Conservation (phyloP, 805 yeast species). For the Cyberlindnera subsufficiens region DNA sequence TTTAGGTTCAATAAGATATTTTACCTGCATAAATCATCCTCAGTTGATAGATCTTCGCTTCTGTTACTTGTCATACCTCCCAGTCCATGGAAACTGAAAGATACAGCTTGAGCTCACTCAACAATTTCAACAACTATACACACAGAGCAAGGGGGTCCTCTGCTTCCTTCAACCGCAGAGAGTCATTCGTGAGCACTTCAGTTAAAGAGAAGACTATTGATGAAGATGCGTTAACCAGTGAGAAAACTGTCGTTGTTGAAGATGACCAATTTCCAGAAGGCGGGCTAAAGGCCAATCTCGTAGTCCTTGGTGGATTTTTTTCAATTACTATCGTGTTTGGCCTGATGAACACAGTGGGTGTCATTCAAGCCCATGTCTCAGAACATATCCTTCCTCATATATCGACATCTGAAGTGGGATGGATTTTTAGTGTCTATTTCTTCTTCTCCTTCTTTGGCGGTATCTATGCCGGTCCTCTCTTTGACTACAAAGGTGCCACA, state of each 20-base stretch:
- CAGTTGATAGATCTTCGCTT: too few relatives aligned
- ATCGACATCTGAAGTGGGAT: constrained; percentile 48
- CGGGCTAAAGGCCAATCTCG: constrained; percentile 33
- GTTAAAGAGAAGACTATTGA: background rate
- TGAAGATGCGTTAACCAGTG: background rate
- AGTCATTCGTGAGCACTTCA: too few relatives aligned
- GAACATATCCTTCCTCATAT: constrained; percentile 42
- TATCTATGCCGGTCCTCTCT: constrained; percentile 40
- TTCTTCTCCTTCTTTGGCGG: constrained; percentile 25
- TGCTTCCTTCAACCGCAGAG: too few relatives aligned
- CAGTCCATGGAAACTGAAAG: too few relatives aligned
- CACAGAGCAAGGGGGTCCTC: too few relatives aligned
- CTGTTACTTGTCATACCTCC: too few relatives aligned
- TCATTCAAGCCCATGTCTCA: constrained; percentile 57
- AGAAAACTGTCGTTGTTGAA: background rate
- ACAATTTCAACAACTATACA: too few relatives aligned
- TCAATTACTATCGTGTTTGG: constrained; percentile 55
- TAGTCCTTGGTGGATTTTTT: constrained; percentile 39
- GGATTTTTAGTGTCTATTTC: constrained; percentile 50
- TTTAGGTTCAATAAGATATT: too few relatives aligned
- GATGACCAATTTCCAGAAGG: constrained; percentile 43
- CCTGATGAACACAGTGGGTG: constrained; percentile 59
- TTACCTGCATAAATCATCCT: too few relatives aligned
- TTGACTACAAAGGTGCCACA: constrained; percentile 54
- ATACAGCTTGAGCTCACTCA: too few relatives aligned